These are phyloP conservation scores for Globisporangium ultimum DNA, from an alignment of 352 stramenopile genomes.

Conservation along the genomic window DNA sequence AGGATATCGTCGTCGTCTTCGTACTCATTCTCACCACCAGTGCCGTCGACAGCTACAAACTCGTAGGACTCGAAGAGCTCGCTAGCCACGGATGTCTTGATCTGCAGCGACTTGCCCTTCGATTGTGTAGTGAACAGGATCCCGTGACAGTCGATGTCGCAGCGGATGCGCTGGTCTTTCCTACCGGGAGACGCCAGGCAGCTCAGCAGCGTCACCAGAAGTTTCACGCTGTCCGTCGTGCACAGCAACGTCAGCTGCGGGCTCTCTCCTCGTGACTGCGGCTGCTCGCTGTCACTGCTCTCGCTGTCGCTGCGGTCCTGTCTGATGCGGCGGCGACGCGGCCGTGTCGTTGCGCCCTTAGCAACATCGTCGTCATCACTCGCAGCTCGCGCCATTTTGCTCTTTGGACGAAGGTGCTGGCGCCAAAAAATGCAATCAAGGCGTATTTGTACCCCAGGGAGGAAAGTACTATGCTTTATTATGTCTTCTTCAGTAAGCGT, in stretches of 20 bases:
- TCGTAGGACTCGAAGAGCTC: conserved; percentile 76
- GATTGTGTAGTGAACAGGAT: conserved; percentile 77
- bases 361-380: neutral
- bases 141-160: conserved; percentile 60
- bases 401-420: too few species aligned
- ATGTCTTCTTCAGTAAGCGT: too few species aligned
- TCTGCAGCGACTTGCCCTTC: conserved; percentile 84
- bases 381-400: conserved; percentile 1
- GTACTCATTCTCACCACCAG: conserved; percentile 12
- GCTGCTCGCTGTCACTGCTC: neutral
- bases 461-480: too few species aligned
- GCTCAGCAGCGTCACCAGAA: conserved; percentile 69
- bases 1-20: conserved; percentile 28
- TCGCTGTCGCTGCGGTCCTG: conserved; percentile 4
- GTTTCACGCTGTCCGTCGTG: conserved; percentile 65
- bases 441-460: too few species aligned
- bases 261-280: too few species aligned
- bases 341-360: neutral
- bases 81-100: conserved; percentile 77
- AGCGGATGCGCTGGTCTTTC: conserved; percentile 78
- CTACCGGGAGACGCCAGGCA: conserved; percentile 56
- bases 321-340: conserved; percentile 7
- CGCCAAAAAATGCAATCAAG: too few species aligned
- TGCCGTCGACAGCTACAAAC: conserved; percentile 19
- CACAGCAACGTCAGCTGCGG: conserved; percentile 39